Conservation (phyloP, 805 yeast species). For the Allodekkera sacchari region DNA sequence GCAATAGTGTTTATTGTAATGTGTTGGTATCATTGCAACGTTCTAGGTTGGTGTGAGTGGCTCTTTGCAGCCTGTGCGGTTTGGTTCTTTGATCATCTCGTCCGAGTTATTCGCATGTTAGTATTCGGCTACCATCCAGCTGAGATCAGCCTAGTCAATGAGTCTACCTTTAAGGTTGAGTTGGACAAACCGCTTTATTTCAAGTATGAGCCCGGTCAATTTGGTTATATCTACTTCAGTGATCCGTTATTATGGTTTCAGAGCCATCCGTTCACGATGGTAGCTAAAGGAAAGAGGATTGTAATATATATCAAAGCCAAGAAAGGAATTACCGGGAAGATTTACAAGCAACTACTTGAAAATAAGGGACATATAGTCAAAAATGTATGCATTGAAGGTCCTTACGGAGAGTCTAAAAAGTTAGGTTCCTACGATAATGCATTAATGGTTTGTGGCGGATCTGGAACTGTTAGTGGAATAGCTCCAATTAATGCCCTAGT, state of each 20-base stretch:
- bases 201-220: slow-evolving; percentile 47
- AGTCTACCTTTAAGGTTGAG: slow-evolving; percentile 35
- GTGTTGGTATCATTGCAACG: slow-evolving; percentile 49
- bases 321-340: slow-evolving; percentile 42
- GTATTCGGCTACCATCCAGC: slow-evolving; percentile 20
- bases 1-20: slow-evolving; percentile 46
- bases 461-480: slow-evolving; percentile 38
- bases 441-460: not conserved
- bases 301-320: slow-evolving; percentile 37
- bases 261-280: slow-evolving; percentile 62
- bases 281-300: slow-evolving; percentile 30
- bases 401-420: not conserved
- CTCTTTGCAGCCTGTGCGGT: slow-evolving; percentile 32
- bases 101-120: slow-evolving; percentile 28
- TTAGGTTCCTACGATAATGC: not conserved
- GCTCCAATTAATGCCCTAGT: no score
- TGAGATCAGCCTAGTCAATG: slow-evolving; percentile 9
- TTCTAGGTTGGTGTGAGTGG: slow-evolving; percentile 28
- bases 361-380: slow-evolving; percentile 5
- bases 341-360: slow-evolving; percentile 23
- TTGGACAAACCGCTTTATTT: slow-evolving; percentile 44
- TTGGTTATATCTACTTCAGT: slow-evolving; percentile 48
- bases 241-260: slow-evolving; percentile 50
- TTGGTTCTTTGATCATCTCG: slow-evolving; percentile 44
- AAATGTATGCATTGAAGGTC: slow-evolving; percentile 6